phyloP scores from a whole-genome alignment of 768 basidiomycete species.

The Vararia minispora region DNA sequence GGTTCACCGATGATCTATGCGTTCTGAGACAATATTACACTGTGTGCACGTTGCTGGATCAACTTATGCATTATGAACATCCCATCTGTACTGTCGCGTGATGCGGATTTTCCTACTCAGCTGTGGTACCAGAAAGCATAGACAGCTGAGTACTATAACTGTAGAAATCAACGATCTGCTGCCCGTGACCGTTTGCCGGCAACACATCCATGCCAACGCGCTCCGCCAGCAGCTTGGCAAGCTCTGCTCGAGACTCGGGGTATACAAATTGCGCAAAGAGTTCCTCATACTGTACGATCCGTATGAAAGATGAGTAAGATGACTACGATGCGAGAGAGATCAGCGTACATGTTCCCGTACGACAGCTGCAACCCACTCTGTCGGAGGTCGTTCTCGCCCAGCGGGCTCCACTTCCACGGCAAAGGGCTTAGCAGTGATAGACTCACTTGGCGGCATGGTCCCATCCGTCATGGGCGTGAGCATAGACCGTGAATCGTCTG shows the following conservation, averaged over 20 bases:
- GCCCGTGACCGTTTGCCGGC: constrained; percentile 9
- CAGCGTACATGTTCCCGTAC: constrained; percentile 49
- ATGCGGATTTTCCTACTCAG: too few relatives aligned
- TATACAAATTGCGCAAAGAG: constrained; percentile 55
- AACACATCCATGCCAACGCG: constrained; percentile 30
- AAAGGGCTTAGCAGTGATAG: not conserved
- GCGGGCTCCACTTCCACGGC: too few relatives aligned
- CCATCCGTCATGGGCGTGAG: not conserved
- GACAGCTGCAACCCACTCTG: constrained; percentile 35
- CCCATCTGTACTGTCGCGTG: too few relatives aligned
- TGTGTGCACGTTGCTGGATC: too few relatives aligned
- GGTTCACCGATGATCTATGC: too few relatives aligned
- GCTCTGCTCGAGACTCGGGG: constrained; percentile 64
- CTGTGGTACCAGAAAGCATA: too few relatives aligned
- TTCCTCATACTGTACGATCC: constrained; percentile 33
- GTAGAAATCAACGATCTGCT: constrained; percentile 48
- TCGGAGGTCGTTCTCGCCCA: constrained; percentile 15
- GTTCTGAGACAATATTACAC: too few relatives aligned
- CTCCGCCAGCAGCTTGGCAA: constrained; percentile 40
- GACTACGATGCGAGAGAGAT: constrained; percentile 1
- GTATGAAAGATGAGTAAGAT: not conserved
- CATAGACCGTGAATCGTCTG: too few relatives aligned
- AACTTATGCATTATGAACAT: too few relatives aligned
- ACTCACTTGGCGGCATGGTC: not conserved
- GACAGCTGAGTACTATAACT: constrained; percentile 33